A percentile compares a stretch with the other conserved stretches of the same genome.
Conservation (phyloP, 2,329 filamentous ascomycete genomes). For the Aspergillus jensenii region DNA sequence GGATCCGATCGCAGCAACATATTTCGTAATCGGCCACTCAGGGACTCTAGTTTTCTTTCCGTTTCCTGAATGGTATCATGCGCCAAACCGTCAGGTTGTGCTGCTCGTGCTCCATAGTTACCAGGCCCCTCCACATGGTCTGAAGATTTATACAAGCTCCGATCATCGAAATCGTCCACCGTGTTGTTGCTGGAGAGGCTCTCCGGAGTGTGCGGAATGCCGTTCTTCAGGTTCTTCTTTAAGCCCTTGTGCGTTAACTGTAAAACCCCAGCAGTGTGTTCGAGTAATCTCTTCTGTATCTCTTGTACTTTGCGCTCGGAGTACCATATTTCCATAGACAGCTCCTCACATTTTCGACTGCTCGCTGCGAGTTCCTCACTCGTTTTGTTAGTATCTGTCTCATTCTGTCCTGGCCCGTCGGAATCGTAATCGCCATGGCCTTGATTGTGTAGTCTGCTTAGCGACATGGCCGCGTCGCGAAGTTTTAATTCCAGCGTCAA, state of each 20-base stretch:
- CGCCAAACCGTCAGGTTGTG: conserved; percentile 17
- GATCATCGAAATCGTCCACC: conserved; percentile 71
- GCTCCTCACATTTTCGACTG: conserved; percentile 79
- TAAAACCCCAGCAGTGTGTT: conserved; percentile 89
- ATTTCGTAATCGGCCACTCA: conserved; percentile 67
- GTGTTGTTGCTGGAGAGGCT: conserved; percentile 65
- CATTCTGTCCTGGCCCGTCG: conserved; percentile 47
- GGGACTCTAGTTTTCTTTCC: conserved; percentile 64
- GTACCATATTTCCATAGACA: conserved; percentile 76
- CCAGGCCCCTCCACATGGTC: conserved; percentile 60
- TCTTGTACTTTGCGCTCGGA: conserved; percentile 75
- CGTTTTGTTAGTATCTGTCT: conserved; percentile 51
- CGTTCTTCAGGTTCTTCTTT: conserved; percentile 55
- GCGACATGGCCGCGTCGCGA: conserved; percentile 84
- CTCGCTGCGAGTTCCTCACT: conserved; percentile 73
- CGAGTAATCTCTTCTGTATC: conserved; percentile 72
- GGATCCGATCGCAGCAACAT: conserved; percentile 56
- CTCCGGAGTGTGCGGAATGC: conserved; percentile 70
- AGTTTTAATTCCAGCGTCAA: conserved; percentile 90
- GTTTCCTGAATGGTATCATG: conserved; percentile 59
- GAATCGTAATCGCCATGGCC: conserved; percentile 45
- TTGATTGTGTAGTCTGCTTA: conserved; percentile 75
- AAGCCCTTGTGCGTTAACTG: conserved; percentile 82
- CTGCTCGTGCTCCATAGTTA: conserved; percentile 24
- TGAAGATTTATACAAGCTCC: conserved; percentile 68